phyloP scores from a whole-genome alignment of 2,329 filamentous ascomycete species.

The Pseudocercospora crystallina region DNA sequence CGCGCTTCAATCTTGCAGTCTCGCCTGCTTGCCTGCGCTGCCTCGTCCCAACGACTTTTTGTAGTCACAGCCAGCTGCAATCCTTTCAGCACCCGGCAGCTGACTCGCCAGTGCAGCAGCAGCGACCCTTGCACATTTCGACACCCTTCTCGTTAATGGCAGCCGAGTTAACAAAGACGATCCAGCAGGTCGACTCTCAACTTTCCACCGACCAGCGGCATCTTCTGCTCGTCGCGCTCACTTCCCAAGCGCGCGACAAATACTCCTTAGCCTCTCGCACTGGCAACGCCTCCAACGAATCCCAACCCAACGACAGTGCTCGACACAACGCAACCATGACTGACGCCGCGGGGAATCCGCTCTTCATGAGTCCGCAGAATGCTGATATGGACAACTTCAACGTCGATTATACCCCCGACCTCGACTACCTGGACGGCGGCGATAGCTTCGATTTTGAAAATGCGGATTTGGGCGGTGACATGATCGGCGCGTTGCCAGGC shows the following conservation, averaged over 20 bases:
- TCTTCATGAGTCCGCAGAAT: slow-evolving; percentile 32
- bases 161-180: slow-evolving; percentile 16
- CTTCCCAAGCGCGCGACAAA: slow-evolving; percentile 37
- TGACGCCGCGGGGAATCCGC: slow-evolving; percentile 18
- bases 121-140: neutral
- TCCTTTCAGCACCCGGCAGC: slow-evolving; percentile 2
- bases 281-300: slow-evolving; percentile 9
- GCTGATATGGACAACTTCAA: slow-evolving; percentile 29
- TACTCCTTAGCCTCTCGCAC: slow-evolving; percentile 18
- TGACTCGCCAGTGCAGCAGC: neutral
- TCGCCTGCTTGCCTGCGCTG: no score
- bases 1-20: neutral
- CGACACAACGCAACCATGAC: slow-evolving; percentile 23
- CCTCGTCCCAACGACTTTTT: no score
- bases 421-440: slow-evolving; percentile 79
- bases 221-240: slow-evolving; percentile 49
- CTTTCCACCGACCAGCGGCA: slow-evolving; percentile 46
- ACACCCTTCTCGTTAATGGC: slow-evolving; percentile 12
- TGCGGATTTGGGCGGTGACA: slow-evolving; percentile 54
- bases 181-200: slow-evolving; percentile 39
- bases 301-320: slow-evolving; percentile 12
- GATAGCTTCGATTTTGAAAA: slow-evolving; percentile 74
- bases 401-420: slow-evolving; percentile 63
- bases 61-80: neutral
- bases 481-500: slow-evolving; percentile 75